Evolutionary conservation across 495 filamentous ascomycete genomes (phyloP).

Genomic region (Trypethelium eluteriae): DNA sequence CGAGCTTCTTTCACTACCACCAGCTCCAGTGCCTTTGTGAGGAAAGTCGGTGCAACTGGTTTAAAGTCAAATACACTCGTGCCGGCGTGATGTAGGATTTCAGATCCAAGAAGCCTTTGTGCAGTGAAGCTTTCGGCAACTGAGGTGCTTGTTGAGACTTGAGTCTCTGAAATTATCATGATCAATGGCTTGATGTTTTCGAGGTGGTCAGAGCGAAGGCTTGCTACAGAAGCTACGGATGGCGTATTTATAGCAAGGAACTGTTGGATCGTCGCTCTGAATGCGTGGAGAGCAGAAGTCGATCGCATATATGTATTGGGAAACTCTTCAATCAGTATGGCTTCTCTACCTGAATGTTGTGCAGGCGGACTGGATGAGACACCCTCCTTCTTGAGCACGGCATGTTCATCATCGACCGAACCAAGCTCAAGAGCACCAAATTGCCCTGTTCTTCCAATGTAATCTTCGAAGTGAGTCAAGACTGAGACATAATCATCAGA

Average conservation of each 20-base stretch:
- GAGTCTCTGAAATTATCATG: constrained; percentile 83
- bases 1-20: constrained; percentile 74
- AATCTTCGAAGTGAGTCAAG: constrained; percentile 80
- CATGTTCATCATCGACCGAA: constrained; percentile 13
- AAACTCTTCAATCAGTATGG: constrained; percentile 91
- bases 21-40: constrained; percentile 72
- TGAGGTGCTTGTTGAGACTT: constrained; percentile 65
- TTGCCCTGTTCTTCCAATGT: constrained; percentile 66
- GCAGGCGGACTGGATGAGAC: neutral
- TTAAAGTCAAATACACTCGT: constrained; percentile 83
- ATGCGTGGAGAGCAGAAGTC: constrained; percentile 59
- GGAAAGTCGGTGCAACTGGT: constrained; percentile 75
- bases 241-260: constrained; percentile 59
- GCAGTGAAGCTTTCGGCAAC: constrained; percentile 82
- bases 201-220: constrained; percentile 19
- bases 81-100: constrained; percentile 69
- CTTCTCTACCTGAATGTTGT: constrained; percentile 40
- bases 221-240: constrained; percentile 32
- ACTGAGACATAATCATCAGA: constrained; percentile 55
- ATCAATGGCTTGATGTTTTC: constrained; percentile 61
- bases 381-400: neutral
- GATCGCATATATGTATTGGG: constrained; percentile 69
- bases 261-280: constrained; percentile 64
- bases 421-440: constrained; percentile 56
- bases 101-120: constrained; percentile 76